phyloP scores from a whole-genome alignment of 2,329 filamentous ascomycete genomes.

The Aspergillus tamarii region DNA sequence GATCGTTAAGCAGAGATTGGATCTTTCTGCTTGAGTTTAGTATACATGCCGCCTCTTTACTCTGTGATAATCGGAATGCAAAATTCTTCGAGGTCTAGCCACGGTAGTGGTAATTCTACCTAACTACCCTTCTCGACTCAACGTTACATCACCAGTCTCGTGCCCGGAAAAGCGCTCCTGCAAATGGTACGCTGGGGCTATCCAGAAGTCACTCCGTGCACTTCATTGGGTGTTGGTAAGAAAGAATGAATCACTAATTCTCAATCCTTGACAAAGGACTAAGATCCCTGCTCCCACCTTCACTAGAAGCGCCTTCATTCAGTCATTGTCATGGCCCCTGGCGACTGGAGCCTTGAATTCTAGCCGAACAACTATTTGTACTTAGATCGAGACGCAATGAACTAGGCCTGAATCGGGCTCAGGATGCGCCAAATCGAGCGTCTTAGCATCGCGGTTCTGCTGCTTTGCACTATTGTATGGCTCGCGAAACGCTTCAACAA shows the following conservation, averaged over 20 bases:
- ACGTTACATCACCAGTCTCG: neutral
- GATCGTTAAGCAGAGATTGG: slow-evolving; percentile 56
- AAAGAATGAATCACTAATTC: neutral
- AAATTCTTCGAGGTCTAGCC: neutral
- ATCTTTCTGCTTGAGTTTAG: neutral
- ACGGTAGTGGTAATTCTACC: neutral
- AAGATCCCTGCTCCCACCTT: neutral
- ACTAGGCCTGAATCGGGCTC: neutral
- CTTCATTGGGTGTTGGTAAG: neutral
- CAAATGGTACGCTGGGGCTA: neutral
- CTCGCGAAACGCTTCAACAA: slow-evolving; percentile 24
- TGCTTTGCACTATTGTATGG: slow-evolving; percentile 25
- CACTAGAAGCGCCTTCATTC: neutral
- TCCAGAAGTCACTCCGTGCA: neutral
- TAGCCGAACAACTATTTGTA: neutral
- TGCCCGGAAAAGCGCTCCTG: neutral
- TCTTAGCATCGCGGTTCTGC: neutral
- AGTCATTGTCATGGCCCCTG: neutral
- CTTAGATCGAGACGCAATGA: neutral
- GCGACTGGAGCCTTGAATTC: neutral
- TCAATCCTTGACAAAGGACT: neutral
- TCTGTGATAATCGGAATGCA: neutral
- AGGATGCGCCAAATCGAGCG: slow-evolving; percentile 10
- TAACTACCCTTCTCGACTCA: neutral
- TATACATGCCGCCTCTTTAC: neutral